A percentile compares a stretch with the other conserved stretches of the same genome.
Evolutionary conservation across 2,329 filamentous ascomycete species (phyloP).

Genomic region (Mariannaea elegans): DNA sequence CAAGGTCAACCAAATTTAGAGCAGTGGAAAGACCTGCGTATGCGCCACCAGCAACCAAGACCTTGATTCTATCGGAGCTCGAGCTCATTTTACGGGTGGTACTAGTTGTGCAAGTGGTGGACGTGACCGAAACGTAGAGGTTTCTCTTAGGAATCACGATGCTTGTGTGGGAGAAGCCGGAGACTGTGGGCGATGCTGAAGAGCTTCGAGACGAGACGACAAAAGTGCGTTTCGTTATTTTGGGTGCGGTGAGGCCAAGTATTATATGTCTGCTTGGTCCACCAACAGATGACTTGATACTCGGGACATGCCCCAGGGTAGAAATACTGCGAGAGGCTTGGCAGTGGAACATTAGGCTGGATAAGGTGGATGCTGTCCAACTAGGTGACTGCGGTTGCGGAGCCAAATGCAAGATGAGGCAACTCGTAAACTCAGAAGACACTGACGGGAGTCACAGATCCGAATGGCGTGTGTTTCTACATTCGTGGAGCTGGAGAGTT

Average conservation of each 20-base stretch:
- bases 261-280: background rate
- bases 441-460: background rate
- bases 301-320: background rate
- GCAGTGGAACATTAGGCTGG: background rate
- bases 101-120: background rate
- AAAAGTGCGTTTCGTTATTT: background rate
- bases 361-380: background rate
- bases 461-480: background rate
- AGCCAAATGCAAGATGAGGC: background rate
- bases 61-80: conserved; percentile 29
- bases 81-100: background rate
- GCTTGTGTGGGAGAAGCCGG: background rate
- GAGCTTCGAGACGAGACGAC: background rate
- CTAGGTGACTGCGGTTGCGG: background rate
- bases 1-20: conserved; percentile 73
- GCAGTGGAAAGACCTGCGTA: conserved; percentile 75
- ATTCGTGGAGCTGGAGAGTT: no score
- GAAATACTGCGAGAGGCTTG: background rate
- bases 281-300: background rate
- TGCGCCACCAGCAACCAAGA: conserved; percentile 75
- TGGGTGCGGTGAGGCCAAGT: background rate
- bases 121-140: background rate
- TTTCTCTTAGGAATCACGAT: background rate
- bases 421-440: background rate
- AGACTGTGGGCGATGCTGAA: background rate